These are phyloP conservation scores for Sugiyamaella grinbergsii DNA, from an alignment of 1,139 yeast genomes.

Conservation along the genomic window DNA sequence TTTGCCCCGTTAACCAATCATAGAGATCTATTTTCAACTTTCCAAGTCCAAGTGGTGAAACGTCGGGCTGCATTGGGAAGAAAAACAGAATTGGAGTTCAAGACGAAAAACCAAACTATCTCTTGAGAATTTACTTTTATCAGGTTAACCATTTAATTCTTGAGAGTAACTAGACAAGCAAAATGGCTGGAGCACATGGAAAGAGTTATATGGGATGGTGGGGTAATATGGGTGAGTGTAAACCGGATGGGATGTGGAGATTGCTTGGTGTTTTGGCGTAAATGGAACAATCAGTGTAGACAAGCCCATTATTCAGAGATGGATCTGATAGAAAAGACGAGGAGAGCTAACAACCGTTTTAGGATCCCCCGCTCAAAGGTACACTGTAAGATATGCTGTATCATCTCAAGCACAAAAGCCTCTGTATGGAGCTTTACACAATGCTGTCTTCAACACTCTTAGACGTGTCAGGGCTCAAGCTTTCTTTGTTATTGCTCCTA, in stretches of 20 bases:
- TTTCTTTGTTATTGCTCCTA: conserved; percentile 77
- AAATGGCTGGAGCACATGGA: conserved; percentile 74
- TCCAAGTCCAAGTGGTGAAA: not conserved
- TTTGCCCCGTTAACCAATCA: conserved; percentile 4
- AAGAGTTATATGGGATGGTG: conserved; percentile 96
- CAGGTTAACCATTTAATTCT: not conserved
- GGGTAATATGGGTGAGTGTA: conserved; percentile 60
- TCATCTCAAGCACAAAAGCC: conserved; percentile 95
- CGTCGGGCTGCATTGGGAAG: not conserved
- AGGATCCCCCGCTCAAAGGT: conserved; percentile 75
- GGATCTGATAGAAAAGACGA: not conserved
- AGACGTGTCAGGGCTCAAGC: conserved; percentile 92
- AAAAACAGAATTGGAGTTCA: not conserved
- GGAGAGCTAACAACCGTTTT: not conserved
- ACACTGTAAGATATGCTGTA: conserved; percentile 62
- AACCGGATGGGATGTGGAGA: not conserved
- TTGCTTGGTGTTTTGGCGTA: not conserved
- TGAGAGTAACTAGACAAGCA: conserved; percentile 22
- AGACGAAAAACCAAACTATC: not conserved
- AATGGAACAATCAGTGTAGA: no score
- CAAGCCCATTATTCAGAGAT: conserved; percentile 41
- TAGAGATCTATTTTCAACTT: conserved; percentile 4
- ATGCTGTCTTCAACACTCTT: conserved; percentile 88
- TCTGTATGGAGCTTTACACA: conserved; percentile 80
- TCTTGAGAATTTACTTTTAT: not conserved